These are phyloP conservation scores for Metschnikowia shivogae DNA, from an alignment of 805 yeast genomes.

Conservation along the genomic window DNA sequence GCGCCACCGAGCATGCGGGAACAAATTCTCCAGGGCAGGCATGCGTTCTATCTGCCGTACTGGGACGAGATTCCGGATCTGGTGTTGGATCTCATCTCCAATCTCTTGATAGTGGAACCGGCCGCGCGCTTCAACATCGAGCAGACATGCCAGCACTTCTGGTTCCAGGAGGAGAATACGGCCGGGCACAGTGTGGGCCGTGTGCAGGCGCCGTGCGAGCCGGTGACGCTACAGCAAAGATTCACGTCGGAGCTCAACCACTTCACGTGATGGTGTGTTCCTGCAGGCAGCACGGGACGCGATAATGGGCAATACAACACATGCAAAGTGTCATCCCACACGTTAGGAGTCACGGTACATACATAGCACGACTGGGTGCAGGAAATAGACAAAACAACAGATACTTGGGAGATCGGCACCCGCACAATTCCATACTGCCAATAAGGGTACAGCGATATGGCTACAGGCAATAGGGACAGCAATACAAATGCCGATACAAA, in stretches of 20 bases:
- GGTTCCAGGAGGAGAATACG: conserved; percentile 33
- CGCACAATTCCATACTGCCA: too few species aligned
- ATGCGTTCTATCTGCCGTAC: conserved; percentile 73
- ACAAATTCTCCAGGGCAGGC: conserved; percentile 63
- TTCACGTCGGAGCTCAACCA: conserved; percentile 15
- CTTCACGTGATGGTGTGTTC: not conserved
- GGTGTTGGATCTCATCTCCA: conserved; percentile 62
- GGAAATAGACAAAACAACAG: too few species aligned
- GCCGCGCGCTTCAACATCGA: conserved; percentile 38
- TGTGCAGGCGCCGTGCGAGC: conserved; percentile 7
- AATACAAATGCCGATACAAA: too few species aligned
- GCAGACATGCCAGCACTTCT: conserved; percentile 38
- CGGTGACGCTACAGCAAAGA: conserved; percentile 16
- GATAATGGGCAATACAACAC: not conserved
- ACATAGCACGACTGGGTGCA: too few species aligned
- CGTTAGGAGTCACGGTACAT: too few species aligned
- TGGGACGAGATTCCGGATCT: conserved; percentile 70
- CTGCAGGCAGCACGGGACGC: not conserved
- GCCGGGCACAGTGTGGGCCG: not conserved
- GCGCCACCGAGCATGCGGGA: conserved; percentile 78
- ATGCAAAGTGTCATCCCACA: not conserved
- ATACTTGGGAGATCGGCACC: too few species aligned
- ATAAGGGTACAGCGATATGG: too few species aligned
- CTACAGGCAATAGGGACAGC: too few species aligned
- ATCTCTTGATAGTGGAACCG: conserved; percentile 53